Conservation (phyloP, 2,329 filamentous ascomycete genomes). For the Waltergamsia citrina region DNA sequence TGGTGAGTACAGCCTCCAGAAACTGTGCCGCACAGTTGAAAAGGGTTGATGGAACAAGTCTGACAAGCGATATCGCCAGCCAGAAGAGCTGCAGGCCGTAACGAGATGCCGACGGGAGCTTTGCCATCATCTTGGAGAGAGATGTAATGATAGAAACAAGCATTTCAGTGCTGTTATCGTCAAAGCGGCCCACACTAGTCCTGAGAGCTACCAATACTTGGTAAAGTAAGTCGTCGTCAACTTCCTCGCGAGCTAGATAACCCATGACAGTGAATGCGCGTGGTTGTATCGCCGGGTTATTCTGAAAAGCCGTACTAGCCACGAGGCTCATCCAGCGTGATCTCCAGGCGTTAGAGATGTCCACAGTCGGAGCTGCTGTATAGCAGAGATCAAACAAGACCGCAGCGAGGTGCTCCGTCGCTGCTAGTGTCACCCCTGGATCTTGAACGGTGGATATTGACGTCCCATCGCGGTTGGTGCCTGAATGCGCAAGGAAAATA, state of each 20-base stretch:
- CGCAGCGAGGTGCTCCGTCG: conserved; percentile 52
- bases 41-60: conserved; percentile 50
- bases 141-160: conserved; percentile 58
- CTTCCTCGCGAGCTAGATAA: conserved; percentile 60
- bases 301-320: conserved; percentile 63
- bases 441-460: conserved; percentile 47
- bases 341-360: conserved; percentile 59
- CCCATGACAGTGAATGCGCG: conserved; percentile 64
- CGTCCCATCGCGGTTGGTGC: conserved; percentile 38
- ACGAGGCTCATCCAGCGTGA: conserved; percentile 67
- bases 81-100: conserved; percentile 63
- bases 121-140: conserved; percentile 62
- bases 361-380: conserved; percentile 52
- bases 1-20: conserved; percentile 53
- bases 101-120: conserved; percentile 55
- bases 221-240: conserved; percentile 62
- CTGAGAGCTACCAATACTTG: conserved; percentile 61
- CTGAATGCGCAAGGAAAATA: conserved; percentile 40
- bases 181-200: conserved; percentile 54
- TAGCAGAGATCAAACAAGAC: conserved; percentile 55
- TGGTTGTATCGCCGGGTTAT: conserved; percentile 62
- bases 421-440: conserved; percentile 36
- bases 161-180: conserved; percentile 58
- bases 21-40: conserved; percentile 60
- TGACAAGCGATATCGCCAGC: conserved; percentile 57